Evolutionary conservation across 352 stramenopile genomes (phyloP), one percentile per base, ranked within the genome.

Genomic region (Globisporangium sylvaticum): DNA sequence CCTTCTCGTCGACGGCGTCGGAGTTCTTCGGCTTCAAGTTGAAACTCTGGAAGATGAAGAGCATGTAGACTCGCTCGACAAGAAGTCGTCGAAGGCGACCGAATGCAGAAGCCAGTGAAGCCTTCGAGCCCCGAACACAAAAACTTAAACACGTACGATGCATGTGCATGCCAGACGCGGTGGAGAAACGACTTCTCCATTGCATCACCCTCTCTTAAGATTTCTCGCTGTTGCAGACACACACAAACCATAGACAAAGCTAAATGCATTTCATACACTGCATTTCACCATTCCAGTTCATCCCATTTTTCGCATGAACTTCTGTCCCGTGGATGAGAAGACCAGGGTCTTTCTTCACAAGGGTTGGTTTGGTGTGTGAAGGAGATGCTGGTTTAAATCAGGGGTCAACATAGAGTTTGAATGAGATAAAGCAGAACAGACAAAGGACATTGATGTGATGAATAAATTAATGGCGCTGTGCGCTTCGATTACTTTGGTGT

Each of bases 1-100:
- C 90, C 46, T 95, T 97, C 62, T 95, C 86, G 61, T 95, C 88
- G 50, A 90, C 89, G 3, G 86, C 92, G 53, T 96, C 86, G 18
- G 90, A 97, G 71, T 91, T 95, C 60, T 94, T 97, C 65, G 90
- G 90, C 69, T 97, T 97, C 72, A 97, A 96, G 72, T 80, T 96
- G 62, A 96, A 96, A 82, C 75, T 96, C 15, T 94, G 89, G 79
- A 96, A 97, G 73, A 83, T 97, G 64, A 95, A 95, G 71, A 80
- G 75, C 52, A 70, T 82, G 58, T 91, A 88, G 71, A 56, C 27
- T 42, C n/a, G 29, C 29, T 39, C 9, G 54, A 48, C 15, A 48
- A 48, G 39, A n/a, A 22, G 39, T 5, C 15, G 39, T 5, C 15
- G 15, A 39, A 58, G 52, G n/a, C 18, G 32, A 32, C 4, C 27